These are phyloP conservation scores for Microthlaspi erraticum DNA, from an alignment of 345 rosid species.

Conservation along the genomic window DNA sequence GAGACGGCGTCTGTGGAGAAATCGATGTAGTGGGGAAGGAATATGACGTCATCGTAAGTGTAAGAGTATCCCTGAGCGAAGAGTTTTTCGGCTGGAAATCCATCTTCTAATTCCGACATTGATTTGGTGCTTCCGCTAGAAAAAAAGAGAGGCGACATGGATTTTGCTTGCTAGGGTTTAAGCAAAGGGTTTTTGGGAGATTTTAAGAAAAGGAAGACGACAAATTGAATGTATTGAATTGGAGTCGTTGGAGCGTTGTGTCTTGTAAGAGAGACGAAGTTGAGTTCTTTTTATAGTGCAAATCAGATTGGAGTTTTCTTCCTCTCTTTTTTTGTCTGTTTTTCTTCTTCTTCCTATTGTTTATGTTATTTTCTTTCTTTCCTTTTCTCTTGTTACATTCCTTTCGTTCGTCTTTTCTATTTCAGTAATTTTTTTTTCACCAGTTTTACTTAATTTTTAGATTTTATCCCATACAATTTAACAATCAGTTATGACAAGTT, in stretches of 20 bases:
- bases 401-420: background rate
- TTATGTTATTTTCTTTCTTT: background rate
- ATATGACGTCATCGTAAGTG: slow-evolving; percentile 90
- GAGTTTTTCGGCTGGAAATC: slow-evolving; percentile 63
- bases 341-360: background rate
- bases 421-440: background rate
- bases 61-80: slow-evolving; percentile 83
- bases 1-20: slow-evolving; percentile 84
- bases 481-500: too few relatives aligned
- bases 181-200: slow-evolving; percentile 36
- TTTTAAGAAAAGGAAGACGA: slow-evolving; percentile 21
- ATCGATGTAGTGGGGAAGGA: slow-evolving; percentile 91
- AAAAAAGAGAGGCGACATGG: slow-evolving; percentile 16
- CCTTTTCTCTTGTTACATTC: background rate
- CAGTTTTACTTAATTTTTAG: background rate
- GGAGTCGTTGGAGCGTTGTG: slow-evolving; percentile 15
- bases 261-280: slow-evolving; percentile 10
- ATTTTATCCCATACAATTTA: too few relatives aligned
- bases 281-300: slow-evolving; percentile 17
- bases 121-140: background rate
- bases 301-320: background rate
- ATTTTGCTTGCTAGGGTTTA: slow-evolving; percentile 32
- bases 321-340: background rate
- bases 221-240: slow-evolving; percentile 22
- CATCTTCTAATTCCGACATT: slow-evolving; percentile 67